Evolutionary conservation across 495 filamentous ascomycete genomes (phyloP).

Genomic region (Aspergillus nanangensis): DNA sequence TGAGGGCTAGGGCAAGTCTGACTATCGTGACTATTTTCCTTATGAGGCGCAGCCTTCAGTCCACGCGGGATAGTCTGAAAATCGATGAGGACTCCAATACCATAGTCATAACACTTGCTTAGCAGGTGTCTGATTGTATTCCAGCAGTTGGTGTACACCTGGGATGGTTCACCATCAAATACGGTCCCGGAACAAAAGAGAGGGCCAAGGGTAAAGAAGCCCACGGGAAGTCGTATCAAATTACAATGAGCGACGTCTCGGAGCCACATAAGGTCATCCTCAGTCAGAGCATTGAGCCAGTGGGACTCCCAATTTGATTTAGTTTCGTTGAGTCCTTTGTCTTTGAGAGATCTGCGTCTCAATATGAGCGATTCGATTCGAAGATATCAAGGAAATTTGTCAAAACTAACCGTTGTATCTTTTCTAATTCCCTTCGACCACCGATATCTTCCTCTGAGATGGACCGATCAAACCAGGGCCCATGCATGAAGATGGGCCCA

Average conservation of each 20-base stretch:
- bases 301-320: constrained; percentile 44
- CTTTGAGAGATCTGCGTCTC: constrained; percentile 23
- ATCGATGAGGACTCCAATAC: constrained; percentile 50
- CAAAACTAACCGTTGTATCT: constrained; percentile 7
- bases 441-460: constrained; percentile 33
- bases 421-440: constrained; percentile 42
- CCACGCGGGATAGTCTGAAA: constrained; percentile 54
- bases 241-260: constrained; percentile 40
- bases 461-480: constrained; percentile 44
- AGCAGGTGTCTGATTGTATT: constrained; percentile 34
- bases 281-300: constrained; percentile 41
- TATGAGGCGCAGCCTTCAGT: constrained; percentile 40
- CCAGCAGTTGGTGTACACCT: constrained; percentile 50
- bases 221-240: constrained; percentile 51
- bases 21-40: constrained; percentile 38
- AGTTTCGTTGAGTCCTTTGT: constrained; percentile 40
- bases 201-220: constrained; percentile 49
- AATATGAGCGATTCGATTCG: neutral
- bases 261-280: constrained; percentile 44
- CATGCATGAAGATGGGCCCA: constrained; percentile 52
- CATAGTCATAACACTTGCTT: constrained; percentile 27
- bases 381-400: neutral
- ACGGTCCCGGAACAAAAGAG: constrained; percentile 41
- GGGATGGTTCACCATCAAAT: constrained; percentile 33
- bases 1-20: constrained; percentile 35